Base-by-base conservation (phyloP, 1,284 basidiomycete genomes). In the Tilletia walkeri region DNA sequence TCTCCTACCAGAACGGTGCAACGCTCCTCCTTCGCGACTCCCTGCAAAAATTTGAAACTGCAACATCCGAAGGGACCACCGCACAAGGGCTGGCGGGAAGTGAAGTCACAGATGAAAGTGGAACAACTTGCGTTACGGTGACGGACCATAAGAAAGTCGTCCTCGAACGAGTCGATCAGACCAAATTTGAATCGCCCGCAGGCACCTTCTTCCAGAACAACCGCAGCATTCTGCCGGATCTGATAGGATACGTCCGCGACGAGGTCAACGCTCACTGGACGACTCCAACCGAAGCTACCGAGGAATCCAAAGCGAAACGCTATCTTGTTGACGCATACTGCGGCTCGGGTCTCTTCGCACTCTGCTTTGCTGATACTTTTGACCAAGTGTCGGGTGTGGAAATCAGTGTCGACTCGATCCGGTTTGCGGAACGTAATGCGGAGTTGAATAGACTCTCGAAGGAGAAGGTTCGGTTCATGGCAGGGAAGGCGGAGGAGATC, bases 181-280 rank as follows among this genome's bases (percentile, higher is more conserved):
- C 87, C 84, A 85, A 91, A 65, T 97, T 99, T 84, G 90, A 95
- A 78, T 97, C 95, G 84, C 89, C 89, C 12, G 94, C 92, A 0
- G 90, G 91, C 54, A 79, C 82, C 4, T 98, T 98, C 86, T 98
- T 98, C 88, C 95, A 99, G 84, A 98, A 98, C 87, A 99, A 99
- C 87, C 95, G 95, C 82, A 90, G 91, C 20, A 92, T 97, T 68
- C 89, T 99, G 18, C 87, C 90, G 7, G 89, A 92, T 0, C 88
- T 99, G 66, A 91, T 93, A 7, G 84, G 88, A 71, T 94, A 95
- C 84, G 92, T 96, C 69, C 88, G 88, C 69, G 70, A 75, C 0
- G 75, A 78, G 61, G 75, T 78, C 68, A 59, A 70, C 39, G 59
- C 72, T 6, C 36, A 38, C 36, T 63, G 59, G 59, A 6, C 16